Conservation (phyloP, 2,329 filamentous ascomycete genomes). For the Metarhizium brunneum region DNA sequence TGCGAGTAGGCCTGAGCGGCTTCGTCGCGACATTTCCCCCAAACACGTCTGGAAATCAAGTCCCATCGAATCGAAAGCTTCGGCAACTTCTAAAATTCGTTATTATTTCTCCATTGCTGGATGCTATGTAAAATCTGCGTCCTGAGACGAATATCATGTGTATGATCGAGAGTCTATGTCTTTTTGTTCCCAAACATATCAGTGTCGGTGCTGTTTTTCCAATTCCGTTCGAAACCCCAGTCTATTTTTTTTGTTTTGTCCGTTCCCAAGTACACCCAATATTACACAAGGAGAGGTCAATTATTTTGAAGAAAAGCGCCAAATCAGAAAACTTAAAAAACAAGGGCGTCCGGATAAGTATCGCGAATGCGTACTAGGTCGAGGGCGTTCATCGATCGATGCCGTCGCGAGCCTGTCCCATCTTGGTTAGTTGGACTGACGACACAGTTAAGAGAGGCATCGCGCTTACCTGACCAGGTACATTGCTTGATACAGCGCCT, state of each 20-base stretch:
- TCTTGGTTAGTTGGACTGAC: neutral
- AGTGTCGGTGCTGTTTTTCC: neutral
- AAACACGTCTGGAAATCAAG: neutral
- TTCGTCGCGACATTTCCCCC: neutral
- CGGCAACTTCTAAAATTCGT: neutral
- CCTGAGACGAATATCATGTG: neutral
- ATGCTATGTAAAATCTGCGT: neutral
- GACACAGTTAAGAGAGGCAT: neutral
- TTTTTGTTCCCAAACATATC: neutral
- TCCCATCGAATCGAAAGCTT: neutral
- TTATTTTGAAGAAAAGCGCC: conserved; percentile 1
- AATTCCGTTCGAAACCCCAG: neutral
- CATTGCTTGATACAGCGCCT: neutral
- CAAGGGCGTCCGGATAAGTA: neutral
- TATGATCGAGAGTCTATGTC: conserved; percentile 1
- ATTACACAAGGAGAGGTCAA: neutral
- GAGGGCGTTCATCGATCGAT: conserved; percentile 11
- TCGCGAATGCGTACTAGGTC: neutral
- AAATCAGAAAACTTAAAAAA: neutral
- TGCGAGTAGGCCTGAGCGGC: neutral
- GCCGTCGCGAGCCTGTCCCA: neutral
- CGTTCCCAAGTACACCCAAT: neutral
- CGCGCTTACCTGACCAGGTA: neutral
- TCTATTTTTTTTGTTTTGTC: conserved; percentile 4
- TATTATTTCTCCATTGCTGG: conserved; percentile 3